Evolutionary conservation across 2,329 filamentous ascomycete genomes (phyloP).

Genomic region (Claviceps monticola): DNA sequence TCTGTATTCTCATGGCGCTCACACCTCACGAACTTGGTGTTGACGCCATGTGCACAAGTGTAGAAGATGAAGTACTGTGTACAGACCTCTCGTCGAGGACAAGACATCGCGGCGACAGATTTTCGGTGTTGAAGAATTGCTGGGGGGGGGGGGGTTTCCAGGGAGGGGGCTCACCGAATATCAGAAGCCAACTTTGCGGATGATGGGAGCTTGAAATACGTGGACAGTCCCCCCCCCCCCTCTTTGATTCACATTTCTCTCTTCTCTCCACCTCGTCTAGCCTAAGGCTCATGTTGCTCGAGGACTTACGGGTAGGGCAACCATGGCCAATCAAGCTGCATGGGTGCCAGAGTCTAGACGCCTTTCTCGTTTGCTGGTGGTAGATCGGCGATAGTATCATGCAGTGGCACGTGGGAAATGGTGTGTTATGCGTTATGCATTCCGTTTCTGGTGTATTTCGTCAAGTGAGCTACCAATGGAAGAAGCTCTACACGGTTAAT

Average conservation of each 20-base stretch:
- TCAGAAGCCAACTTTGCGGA: too few relatives aligned
- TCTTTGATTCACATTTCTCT: too few relatives aligned
- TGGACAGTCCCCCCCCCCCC: too few relatives aligned
- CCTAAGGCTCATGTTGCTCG: too few relatives aligned
- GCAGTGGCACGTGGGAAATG: neutral
- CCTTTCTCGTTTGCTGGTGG: neutral
- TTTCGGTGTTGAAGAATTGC: neutral
- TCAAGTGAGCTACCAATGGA: neutral
- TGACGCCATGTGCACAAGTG: neutral
- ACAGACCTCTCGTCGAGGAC: neutral
- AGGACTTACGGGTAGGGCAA: too few relatives aligned
- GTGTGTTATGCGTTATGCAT: neutral
- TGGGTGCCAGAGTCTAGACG: neutral
- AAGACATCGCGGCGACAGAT: neutral
- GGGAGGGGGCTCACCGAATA: too few relatives aligned
- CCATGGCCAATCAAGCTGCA: neutral
- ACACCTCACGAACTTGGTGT: neutral
- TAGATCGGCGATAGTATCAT: neutral
- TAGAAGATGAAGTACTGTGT: neutral
- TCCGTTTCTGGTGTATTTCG: neutral
- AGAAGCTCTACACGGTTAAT: neutral
- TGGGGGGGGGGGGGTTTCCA: too few relatives aligned
- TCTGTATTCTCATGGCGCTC: neutral
- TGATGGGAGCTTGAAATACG: too few relatives aligned
- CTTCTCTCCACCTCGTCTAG: too few relatives aligned